Evolutionary conservation across 345 rosid genomes (phyloP).

Genomic region (Dovyalis caffra): DNA sequence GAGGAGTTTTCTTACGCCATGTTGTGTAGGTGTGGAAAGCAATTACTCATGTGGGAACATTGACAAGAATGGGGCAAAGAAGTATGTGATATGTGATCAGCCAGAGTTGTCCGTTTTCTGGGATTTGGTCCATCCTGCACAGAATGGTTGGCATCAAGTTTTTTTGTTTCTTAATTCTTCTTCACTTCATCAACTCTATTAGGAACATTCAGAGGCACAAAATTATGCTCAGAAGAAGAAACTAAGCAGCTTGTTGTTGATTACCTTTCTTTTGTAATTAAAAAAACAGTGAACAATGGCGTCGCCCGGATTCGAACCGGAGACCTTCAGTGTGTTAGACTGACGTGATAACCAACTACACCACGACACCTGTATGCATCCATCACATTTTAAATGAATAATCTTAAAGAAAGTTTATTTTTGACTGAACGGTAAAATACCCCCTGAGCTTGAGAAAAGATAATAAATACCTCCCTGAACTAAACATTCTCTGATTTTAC

Average conservation of each 20-base stretch:
- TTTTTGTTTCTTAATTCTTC: conserved; percentile 15
- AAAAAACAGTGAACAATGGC: too few species aligned
- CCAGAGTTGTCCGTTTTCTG: conserved; percentile 44
- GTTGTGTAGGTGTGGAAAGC: conserved; percentile 31
- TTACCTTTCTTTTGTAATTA: too few species aligned
- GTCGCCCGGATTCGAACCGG: conserved; percentile 92
- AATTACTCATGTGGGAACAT: conserved; percentile 34
- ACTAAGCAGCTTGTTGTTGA: too few species aligned
- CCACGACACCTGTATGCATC: conserved; percentile 99
- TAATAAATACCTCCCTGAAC: too few species aligned
- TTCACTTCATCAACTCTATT: conserved; percentile 24
- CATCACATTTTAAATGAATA: too few species aligned
- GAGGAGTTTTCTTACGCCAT: conserved; percentile 37
- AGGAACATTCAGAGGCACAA: neutral
- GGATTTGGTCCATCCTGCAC: conserved; percentile 51
- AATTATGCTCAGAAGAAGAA: neutral
- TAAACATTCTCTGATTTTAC: too few species aligned
- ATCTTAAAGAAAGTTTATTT: too few species aligned
- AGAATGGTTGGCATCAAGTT: conserved; percentile 43
- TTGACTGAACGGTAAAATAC: too few species aligned
- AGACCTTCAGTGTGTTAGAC: conserved; percentile 96
- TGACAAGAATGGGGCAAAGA: conserved; percentile 34
- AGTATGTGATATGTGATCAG: conserved; percentile 36
- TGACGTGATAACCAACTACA: conserved; percentile 99
- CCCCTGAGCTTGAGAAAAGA: too few species aligned